Evolutionary conservation across 345 rosid species (phyloP).

Genomic region (Viola odorata): DNA sequence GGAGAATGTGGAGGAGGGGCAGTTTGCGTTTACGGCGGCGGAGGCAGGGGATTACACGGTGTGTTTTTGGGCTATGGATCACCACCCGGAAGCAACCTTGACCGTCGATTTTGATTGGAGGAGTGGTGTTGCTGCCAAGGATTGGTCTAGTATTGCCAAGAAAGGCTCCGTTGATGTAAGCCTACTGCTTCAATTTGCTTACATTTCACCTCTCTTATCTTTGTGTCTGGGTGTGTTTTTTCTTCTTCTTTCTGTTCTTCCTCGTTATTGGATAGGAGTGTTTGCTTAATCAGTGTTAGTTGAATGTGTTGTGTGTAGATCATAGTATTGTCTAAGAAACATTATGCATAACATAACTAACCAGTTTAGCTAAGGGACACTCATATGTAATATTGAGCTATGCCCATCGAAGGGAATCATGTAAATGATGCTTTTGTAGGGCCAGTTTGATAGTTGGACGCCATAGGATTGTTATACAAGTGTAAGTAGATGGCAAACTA

Average conservation of each 20-base stretch:
- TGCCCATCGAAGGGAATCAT: no score
- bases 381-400: no score
- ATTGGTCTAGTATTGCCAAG: slow-evolving; percentile 84
- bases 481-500: no score
- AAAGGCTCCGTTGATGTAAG: slow-evolving; percentile 84
- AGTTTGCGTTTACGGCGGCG: slow-evolving; percentile 78
- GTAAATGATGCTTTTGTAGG: no score
- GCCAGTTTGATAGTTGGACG: no score
- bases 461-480: no score
- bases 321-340: no score
- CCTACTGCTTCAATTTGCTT: neutral
- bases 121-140: slow-evolving; percentile 72
- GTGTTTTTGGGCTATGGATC: slow-evolving; percentile 69
- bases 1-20: slow-evolving; percentile 62
- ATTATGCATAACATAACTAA: no score
- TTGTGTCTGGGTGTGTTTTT: neutral
- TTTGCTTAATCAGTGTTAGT: no score
- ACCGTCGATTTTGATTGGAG: slow-evolving; percentile 87
- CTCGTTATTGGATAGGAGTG: no score
- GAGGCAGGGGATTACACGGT: slow-evolving; percentile 83
- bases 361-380: no score
- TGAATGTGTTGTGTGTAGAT: no score
- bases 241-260: neutral
- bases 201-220: neutral
- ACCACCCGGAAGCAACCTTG: slow-evolving; percentile 43